Conservation (phyloP, 768 basidiomycete genomes). For the Tricholoma matsutake region DNA sequence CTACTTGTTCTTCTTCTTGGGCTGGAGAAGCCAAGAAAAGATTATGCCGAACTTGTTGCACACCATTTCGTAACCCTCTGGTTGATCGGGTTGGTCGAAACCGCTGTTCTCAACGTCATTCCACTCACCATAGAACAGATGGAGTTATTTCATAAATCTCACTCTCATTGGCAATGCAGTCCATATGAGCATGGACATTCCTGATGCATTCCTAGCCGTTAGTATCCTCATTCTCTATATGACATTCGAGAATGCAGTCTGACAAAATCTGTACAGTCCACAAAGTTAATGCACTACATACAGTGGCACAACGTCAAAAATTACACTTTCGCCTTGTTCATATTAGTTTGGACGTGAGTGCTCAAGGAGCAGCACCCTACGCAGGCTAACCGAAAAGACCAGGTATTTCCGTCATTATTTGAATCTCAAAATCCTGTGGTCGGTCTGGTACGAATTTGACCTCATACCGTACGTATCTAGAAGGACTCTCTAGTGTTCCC, state of each 20-base stretch:
- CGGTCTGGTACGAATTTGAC: constrained; percentile 78
- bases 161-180: constrained; percentile 90
- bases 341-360: constrained; percentile 79
- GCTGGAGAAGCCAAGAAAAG: constrained; percentile 93
- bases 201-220: constrained; percentile 85
- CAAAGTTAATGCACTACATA: constrained; percentile 89
- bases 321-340: constrained; percentile 60
- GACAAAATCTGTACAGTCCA: constrained; percentile 45
- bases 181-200: constrained; percentile 96
- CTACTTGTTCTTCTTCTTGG: constrained; percentile 78
- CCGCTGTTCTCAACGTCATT: neutral
- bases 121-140: constrained; percentile 40
- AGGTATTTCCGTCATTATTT: constrained; percentile 95
- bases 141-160: constrained; percentile 80
- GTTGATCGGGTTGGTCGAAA: constrained; percentile 71
- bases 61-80: constrained; percentile 96
- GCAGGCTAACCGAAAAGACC: constrained; percentile 2
- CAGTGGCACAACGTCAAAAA: constrained; percentile 62
- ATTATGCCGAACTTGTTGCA: constrained; percentile 79
- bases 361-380: neutral
- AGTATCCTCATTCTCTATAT: constrained; percentile 25
- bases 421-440: constrained; percentile 83
- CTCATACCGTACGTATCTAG: constrained; percentile 63
- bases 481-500: neutral
- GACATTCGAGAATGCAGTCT: neutral